Evolutionary conservation across 371 early-diverging fungal species (phyloP), one percentile per base, ranked within the genome.

Genomic region (Lichtheimia hyalospora): DNA sequence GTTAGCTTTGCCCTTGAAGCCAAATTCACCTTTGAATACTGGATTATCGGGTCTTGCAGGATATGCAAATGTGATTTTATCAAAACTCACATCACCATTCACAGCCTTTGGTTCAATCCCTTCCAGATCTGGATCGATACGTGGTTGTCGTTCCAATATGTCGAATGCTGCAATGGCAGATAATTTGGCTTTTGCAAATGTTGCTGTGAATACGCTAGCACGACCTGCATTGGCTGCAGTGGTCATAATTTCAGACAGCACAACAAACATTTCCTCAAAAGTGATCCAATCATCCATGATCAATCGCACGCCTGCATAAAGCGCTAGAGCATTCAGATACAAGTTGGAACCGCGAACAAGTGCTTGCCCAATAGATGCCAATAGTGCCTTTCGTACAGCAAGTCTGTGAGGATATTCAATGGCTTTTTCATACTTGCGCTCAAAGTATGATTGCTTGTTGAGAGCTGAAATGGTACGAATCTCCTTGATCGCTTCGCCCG

Each of bases 391-490:
- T 16, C 73, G 71, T 5, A 77, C 56, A 1, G 89, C 85, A 5
- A 73, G 60, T 13, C 70, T 69, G 64, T 93, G 88, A 3, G 94
- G 93, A 42, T 65, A 70, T 15, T 71, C 62, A 49, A 88, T 84
- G 25, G 83, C 79, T 13, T 71, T 61, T 16, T 44, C 52, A 60
- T 88, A 94, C 34, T 74, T 55, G 0, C 58, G 49, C 66, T 84
- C 82, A 60, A 94, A 90, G 34, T 72, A 67, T 34, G 67, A 54
- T 61, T 96, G 93, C 58, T 88, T 85, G 5, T 84, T 88, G 15
- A 96, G 69, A 1, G 87, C 69, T 21, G 83, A 79, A 23, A 96
- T 91, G 0, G 95, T 95, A 21, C 94, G 84, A 54, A 96, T 87
- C 67, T 86, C 84, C 55, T 82, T 70, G 48, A 96, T 85, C 21